phyloP scores from a whole-genome alignment of 1,284 basidiomycete genomes.

The Melampsora americana region DNA sequence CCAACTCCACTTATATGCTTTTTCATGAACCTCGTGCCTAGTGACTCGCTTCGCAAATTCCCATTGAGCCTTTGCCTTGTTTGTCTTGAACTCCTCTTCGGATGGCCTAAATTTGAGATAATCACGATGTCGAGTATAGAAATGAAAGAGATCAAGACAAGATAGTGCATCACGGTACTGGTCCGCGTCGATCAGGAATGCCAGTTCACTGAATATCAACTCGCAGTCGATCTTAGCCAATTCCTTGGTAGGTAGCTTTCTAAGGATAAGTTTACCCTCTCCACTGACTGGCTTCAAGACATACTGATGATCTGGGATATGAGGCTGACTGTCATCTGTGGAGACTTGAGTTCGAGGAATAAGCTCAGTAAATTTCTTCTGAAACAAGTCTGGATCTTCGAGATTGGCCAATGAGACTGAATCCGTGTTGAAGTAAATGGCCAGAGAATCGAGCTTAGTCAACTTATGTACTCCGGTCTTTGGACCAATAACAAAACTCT shows the following conservation, averaged over 20 bases:
- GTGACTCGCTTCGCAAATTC: slow-evolving; percentile 81
- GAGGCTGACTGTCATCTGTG: slow-evolving; percentile 39
- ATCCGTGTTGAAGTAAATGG: slow-evolving; percentile 96
- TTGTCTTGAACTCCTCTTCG: slow-evolving; percentile 64
- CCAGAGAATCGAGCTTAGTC: slow-evolving; percentile 79
- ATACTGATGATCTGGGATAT: slow-evolving; percentile 73
- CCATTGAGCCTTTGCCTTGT: slow-evolving; percentile 70
- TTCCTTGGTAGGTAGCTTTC: slow-evolving; percentile 69
- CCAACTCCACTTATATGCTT: slow-evolving; percentile 86
- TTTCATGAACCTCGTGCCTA: slow-evolving; percentile 78
- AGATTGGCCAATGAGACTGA: slow-evolving; percentile 71
- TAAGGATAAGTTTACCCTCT: slow-evolving; percentile 82
- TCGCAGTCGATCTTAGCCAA: slow-evolving; percentile 84
- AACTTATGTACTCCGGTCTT: slow-evolving; percentile 90
- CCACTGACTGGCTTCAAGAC: slow-evolving; percentile 94
- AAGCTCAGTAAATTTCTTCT: slow-evolving; percentile 73
- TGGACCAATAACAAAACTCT: slow-evolving; percentile 91
- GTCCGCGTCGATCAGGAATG: slow-evolving; percentile 83
- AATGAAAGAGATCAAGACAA: slow-evolving; percentile 93
- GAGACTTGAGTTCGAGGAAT: slow-evolving; percentile 51
- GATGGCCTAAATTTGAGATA: slow-evolving; percentile 68
- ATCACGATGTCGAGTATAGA: slow-evolving; percentile 85
- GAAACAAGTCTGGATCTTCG: slow-evolving; percentile 55
- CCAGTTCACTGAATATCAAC: slow-evolving; percentile 89
- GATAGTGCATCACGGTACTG: slow-evolving; percentile 95